Percentiles rank a stretch among this genome's conserved stretches.
phyloP scores from a whole-genome alignment of 1,284 basidiomycete species.

The Ceratobasidium sp. region DNA sequence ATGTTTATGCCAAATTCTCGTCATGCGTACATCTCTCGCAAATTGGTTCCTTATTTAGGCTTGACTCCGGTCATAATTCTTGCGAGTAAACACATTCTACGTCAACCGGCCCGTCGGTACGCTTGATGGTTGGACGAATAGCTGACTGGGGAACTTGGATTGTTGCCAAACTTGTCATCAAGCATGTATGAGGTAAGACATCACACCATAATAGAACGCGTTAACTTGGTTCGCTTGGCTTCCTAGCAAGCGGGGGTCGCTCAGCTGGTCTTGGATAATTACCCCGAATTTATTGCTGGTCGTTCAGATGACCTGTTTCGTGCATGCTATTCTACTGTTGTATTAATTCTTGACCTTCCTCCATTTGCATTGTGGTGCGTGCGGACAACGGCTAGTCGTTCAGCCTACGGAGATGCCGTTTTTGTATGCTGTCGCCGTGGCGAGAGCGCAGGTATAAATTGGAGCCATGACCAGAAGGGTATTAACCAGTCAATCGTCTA shows the following conservation, averaged over 20 bases:
- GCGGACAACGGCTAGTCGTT: constrained; percentile 1
- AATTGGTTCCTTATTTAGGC: constrained; percentile 19
- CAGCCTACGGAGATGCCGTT: constrained; percentile 12
- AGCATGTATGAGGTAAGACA: constrained; percentile 33
- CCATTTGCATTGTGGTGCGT: not conserved
- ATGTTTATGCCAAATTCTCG: constrained; percentile 7
- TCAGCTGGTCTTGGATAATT: constrained; percentile 35
- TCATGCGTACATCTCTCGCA: constrained; percentile 1
- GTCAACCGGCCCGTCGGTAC: constrained; percentile 33
- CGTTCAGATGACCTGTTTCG: constrained; percentile 40
- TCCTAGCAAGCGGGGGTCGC: constrained; percentile 3
- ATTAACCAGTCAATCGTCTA: not conserved
- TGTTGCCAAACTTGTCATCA: constrained; percentile 11
- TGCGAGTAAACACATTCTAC: constrained; percentile 34
- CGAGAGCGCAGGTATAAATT: constrained; percentile 16
- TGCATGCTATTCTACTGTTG: not conserved
- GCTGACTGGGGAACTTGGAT: not conserved
- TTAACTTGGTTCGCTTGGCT: constrained; percentile 6
- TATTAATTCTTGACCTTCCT: constrained; percentile 17
- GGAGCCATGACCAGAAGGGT: not conserved
- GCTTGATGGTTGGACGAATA: not conserved
- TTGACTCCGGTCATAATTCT: constrained; percentile 29
- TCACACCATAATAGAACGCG: constrained; percentile 8
- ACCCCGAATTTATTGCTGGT: constrained; percentile 39
- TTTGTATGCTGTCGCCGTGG: constrained; percentile 11